Evolutionary conservation across 2,329 filamentous ascomycete species (phyloP), one percentile per base, ranked within the genome.

Genomic region (Talaromyces sp.): DNA sequence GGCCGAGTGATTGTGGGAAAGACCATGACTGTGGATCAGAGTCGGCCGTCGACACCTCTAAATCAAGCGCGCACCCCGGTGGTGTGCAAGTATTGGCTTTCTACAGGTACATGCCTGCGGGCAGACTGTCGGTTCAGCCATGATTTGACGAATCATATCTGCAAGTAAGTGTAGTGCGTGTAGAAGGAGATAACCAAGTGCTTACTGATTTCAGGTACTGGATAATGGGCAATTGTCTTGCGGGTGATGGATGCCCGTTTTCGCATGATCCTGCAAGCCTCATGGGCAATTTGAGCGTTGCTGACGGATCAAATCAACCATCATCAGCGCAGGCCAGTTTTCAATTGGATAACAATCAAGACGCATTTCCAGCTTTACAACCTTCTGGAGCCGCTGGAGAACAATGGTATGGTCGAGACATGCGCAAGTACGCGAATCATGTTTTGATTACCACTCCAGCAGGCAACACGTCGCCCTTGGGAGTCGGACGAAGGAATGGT

Each of bases 121-220:
- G 93, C 93, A 64, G 95, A 99, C 76, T 99, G 95, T 76, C 89
- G 93, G 63, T 99, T 98, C 77, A 96, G 93, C 69, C 95, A 99
- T 76, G 93, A 99, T 75, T 84, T 96, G 50, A 96, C 91, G 73
- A 96, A 91, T 72, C 95, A 97, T 71, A 85, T 99, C 66, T 99
- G 95, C 93, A 98, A 98, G 91, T 96, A 82, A 84, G 91, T 21
- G 28, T 50, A 21, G 7, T 8, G 5, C 18, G 44, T 23, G 7
- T 14, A 39, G 5, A 11, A n/a, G 8, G 11, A 52, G n/a, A 44
- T 11, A 21, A 46, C 2, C 8, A 33, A 52, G 21, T 31, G 23
- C 62, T 64, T 14, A 61, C 33, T 37, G 42, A 11, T 5, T 18
- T 31, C 18, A 66, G 65, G n/a, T 98, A 98, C 75, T 99, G 93